Evolutionary conservation across 2,329 filamentous ascomycete genomes (phyloP).

Genomic region (Sclerotinia sclerotiorum): DNA sequence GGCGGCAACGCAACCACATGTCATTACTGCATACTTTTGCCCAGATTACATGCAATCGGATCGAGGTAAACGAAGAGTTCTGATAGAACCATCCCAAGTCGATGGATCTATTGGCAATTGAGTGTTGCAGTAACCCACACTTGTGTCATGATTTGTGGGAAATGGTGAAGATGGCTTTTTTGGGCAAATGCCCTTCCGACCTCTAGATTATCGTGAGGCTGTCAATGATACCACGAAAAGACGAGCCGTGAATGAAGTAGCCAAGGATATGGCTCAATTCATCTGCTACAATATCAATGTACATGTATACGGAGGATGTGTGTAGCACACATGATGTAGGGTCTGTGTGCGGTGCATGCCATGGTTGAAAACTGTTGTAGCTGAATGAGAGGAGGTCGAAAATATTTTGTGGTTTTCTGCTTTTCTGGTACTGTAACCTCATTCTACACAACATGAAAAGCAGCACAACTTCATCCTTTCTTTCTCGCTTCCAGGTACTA

Average conservation of each 20-base stretch:
- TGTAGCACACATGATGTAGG: constrained; percentile 6
- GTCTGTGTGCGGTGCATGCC: not conserved
- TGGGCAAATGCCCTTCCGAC: constrained; percentile 17
- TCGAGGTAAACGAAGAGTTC: not conserved
- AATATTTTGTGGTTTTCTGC: not conserved
- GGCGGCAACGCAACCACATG: constrained; percentile 11
- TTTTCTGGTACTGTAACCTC: not conserved
- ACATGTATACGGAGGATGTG: not conserved
- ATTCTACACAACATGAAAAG: not conserved
- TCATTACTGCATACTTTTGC: not conserved
- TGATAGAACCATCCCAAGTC: constrained; percentile 1
- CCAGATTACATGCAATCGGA: constrained; percentile 8
- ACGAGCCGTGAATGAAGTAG: constrained; percentile 7
- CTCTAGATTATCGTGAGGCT: constrained; percentile 23
- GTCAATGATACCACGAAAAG: constrained; percentile 10
- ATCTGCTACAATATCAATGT: constrained; percentile 1
- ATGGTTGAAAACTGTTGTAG: constrained; percentile 5
- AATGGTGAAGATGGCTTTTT: constrained; percentile 10
- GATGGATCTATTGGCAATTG: constrained; percentile 10
- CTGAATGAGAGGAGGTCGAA: not conserved
- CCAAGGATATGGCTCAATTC: not conserved
- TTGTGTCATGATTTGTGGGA: constrained; percentile 9
- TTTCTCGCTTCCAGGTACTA: constrained; percentile 11
- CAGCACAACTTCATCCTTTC: not conserved
- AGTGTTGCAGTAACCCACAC: constrained; percentile 18